Conservation (phyloP, 352 stramenopile species). For the Phytophthora sansomeana region DNA sequence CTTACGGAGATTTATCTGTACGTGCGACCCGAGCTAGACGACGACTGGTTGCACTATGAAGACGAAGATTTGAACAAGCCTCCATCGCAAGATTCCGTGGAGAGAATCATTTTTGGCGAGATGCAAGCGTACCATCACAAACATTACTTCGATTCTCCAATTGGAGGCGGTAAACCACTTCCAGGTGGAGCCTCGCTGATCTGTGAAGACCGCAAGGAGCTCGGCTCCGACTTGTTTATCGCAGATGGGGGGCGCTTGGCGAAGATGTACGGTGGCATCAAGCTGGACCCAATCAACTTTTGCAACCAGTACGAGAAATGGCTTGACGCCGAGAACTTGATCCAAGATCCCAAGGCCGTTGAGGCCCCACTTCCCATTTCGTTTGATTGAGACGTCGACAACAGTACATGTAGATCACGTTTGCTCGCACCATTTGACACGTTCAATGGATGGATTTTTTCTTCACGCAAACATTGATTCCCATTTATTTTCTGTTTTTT, state of each 20-base stretch:
- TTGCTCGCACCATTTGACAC: no score
- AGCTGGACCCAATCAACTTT: slow-evolving; percentile 73
- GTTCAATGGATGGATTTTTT: no score
- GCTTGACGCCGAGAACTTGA: slow-evolving; percentile 73
- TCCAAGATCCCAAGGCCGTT: slow-evolving; percentile 40
- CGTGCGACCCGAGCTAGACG: slow-evolving; percentile 78
- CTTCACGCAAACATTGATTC: slow-evolving; percentile 18
- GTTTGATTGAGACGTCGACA: slow-evolving; percentile 50
- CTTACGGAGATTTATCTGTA: slow-evolving; percentile 84
- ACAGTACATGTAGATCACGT: slow-evolving; percentile 5
- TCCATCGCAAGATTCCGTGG: slow-evolving; percentile 70
- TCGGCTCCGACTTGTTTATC: slow-evolving; percentile 63
- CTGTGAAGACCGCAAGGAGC: slow-evolving; percentile 68
- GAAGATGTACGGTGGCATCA: slow-evolving; percentile 76
- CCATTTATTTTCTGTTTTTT: slow-evolving; percentile 36
- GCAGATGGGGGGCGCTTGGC: slow-evolving; percentile 65
- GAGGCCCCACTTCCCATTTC: slow-evolving; percentile 60
- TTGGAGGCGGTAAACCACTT: slow-evolving; percentile 56
- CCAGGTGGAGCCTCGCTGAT: slow-evolving; percentile 57
- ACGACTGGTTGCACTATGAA: slow-evolving; percentile 85
- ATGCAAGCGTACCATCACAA: slow-evolving; percentile 91
- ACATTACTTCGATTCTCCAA: slow-evolving; percentile 78
- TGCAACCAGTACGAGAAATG: slow-evolving; percentile 89
- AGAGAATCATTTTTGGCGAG: slow-evolving; percentile 83
- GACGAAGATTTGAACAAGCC: slow-evolving; percentile 83